Evolutionary conservation across 805 yeast species (phyloP).

Genomic region (Candida alai): DNA sequence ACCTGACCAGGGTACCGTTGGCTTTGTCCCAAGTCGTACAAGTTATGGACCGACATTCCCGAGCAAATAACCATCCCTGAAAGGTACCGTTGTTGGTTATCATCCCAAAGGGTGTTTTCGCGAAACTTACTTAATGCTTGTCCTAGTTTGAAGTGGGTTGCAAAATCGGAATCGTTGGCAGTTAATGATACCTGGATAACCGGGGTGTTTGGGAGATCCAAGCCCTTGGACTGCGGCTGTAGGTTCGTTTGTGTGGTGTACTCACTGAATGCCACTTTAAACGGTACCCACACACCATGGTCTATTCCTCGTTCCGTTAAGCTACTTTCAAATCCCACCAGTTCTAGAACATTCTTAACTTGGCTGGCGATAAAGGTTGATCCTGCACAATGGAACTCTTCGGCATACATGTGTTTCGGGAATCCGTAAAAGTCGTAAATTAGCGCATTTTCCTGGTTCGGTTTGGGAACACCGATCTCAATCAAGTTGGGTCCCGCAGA

Average conservation of each 20-base stretch:
- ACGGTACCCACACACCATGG: constrained; percentile 83
- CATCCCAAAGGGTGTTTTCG: constrained; percentile 34
- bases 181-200: constrained; percentile 50
- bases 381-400: constrained; percentile 53
- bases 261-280: constrained; percentile 59
- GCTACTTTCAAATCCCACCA: constrained; percentile 42
- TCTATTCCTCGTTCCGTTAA: constrained; percentile 64
- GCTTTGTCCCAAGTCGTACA: constrained; percentile 45
- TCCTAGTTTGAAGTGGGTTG: constrained; percentile 52
- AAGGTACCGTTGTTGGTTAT: constrained; percentile 18
- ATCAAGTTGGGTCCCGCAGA: constrained; percentile 36
- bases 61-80: constrained; percentile 54
- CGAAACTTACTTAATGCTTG: constrained; percentile 49
- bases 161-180: constrained; percentile 35
- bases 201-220: constrained; percentile 43
- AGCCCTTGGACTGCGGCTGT: constrained; percentile 18
- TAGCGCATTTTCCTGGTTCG: constrained; percentile 44
- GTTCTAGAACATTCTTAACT: constrained; percentile 38
- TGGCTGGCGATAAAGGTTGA: constrained; percentile 41
- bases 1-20: constrained; percentile 13
- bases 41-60: constrained; percentile 80
- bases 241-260: constrained; percentile 27
- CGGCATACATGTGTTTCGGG: constrained; percentile 60
- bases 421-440: constrained; percentile 77
- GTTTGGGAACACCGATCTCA: constrained; percentile 43